A percentile compares a stretch with the other conserved stretches of the same genome.
Conservation (phyloP, 2,329 filamentous ascomycete species). For the Cercospora sp. region DNA sequence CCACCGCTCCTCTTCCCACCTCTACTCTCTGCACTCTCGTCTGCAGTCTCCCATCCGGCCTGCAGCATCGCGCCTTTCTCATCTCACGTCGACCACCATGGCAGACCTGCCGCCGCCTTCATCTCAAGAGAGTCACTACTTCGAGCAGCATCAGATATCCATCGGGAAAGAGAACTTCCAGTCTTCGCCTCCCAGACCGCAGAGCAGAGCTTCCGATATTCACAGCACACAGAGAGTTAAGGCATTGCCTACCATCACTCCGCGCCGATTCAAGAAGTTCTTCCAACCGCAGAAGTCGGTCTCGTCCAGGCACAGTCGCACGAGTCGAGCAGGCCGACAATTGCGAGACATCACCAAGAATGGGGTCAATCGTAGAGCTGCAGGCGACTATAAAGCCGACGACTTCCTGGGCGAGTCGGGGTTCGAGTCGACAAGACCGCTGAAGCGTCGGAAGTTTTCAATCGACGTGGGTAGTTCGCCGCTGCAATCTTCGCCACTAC, state of each 20-base stretch:
- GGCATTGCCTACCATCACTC: constrained; percentile 53
- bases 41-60: constrained; percentile 13
- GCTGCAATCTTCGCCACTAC: constrained; percentile 52
- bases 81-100: constrained; percentile 25
- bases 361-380: constrained; percentile 44
- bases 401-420: constrained; percentile 25
- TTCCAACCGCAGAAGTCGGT: constrained; percentile 50
- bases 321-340: constrained; percentile 47
- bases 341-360: constrained; percentile 53
- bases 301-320: constrained; percentile 30
- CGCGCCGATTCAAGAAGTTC: constrained; percentile 54
- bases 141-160: constrained; percentile 32
- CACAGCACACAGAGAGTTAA: constrained; percentile 43
- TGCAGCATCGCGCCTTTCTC: neutral
- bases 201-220: constrained; percentile 15
- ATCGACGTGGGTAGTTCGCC: constrained; percentile 49
- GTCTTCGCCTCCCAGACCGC: constrained; percentile 33
- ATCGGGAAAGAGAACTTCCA: constrained; percentile 38
- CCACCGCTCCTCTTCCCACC: neutral
- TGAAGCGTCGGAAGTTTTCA: constrained; percentile 35
- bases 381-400: constrained; percentile 17
- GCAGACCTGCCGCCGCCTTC: constrained; percentile 34
- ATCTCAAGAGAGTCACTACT: constrained; percentile 39
- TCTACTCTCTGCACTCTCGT: neutral
- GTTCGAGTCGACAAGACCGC: constrained; percentile 32